A percentile compares a stretch with the other conserved stretches of the same genome.
Evolutionary conservation across 148 eudicot genomes (phyloP).

Genomic region (Rhododendron kiyosumense): DNA sequence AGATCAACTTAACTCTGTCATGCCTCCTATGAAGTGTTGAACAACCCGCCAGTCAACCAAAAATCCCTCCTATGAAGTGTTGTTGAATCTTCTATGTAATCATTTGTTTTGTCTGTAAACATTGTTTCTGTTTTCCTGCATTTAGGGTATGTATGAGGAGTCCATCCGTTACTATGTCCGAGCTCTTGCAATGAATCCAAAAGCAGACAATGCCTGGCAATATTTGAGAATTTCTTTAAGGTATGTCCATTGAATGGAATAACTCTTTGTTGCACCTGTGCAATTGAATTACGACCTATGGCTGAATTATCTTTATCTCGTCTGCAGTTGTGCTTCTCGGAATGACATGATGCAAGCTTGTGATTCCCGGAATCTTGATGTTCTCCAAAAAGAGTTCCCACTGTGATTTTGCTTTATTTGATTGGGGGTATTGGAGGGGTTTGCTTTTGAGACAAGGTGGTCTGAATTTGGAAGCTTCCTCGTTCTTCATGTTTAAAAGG

Average conservation of each 20-base stretch:
- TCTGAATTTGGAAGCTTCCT: no score
- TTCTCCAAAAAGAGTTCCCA: conserved; percentile 90
- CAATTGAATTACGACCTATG: background rate
- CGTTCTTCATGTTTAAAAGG: no score
- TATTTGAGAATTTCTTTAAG: conserved; percentile 90
- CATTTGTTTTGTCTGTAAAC: background rate
- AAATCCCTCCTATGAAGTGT: background rate
- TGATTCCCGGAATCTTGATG: conserved; percentile 76
- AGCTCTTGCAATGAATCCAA: conserved; percentile 93
- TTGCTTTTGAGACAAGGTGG: no score
- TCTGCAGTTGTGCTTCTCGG: conserved; percentile 81
- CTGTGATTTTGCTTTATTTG: conserved; percentile 31
- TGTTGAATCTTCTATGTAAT: background rate
- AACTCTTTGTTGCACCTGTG: background rate
- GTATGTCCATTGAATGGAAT: conserved; percentile 25
- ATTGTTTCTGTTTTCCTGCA: background rate
- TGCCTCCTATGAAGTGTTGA: background rate
- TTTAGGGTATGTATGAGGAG: conserved; percentile 92
- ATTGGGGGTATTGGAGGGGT: no score
- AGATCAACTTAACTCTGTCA: background rate
- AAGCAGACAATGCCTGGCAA: conserved; percentile 99
- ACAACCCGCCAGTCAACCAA: background rate
- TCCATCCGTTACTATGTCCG: conserved; percentile 94
- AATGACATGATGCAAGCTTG: conserved; percentile 89
- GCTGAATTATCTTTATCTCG: background rate